Evolutionary conservation across 176 grass and related monocot genomes (phyloP).

Genomic region (Oryza officinalis): DNA sequence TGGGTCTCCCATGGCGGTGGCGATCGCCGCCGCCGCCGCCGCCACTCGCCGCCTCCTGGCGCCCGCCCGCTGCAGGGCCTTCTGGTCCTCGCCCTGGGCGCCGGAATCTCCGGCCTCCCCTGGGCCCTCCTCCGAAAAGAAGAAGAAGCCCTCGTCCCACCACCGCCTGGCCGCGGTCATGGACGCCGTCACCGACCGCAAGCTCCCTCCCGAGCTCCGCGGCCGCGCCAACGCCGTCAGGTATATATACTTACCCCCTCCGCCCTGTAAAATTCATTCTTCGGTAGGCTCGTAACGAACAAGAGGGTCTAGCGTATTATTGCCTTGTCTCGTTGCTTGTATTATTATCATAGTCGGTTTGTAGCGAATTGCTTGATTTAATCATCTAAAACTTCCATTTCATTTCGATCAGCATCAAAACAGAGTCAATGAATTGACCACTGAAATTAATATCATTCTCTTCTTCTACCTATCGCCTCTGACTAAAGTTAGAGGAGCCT

Average conservation of each 20-base stretch:
- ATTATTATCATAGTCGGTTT: not conserved
- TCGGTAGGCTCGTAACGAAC: not conserved
- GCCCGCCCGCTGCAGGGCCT: not conserved
- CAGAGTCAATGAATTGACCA: too few relatives aligned
- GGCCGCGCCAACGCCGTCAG: constrained; percentile 65
- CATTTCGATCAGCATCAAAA: not conserved
- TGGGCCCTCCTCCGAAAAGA: constrained; percentile 25
- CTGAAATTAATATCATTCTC: not conserved
- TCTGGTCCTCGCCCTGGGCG: constrained; percentile 55
- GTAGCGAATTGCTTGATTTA: not conserved
- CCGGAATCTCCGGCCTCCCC: constrained; percentile 1
- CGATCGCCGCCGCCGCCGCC: constrained; percentile 16
- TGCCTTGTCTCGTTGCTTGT: not conserved
- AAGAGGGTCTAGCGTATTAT: not conserved
- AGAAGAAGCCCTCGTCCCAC: constrained; percentile 46
- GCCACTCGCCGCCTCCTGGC: constrained; percentile 32
- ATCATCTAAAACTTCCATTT: not conserved
- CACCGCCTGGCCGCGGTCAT: constrained; percentile 65
- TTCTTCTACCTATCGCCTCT: not conserved
- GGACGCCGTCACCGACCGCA: constrained; percentile 77
- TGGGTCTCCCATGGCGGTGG: constrained; percentile 30
- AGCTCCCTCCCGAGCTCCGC: constrained; percentile 73
- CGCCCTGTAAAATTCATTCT: not conserved
- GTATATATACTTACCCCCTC: constrained; percentile 14
- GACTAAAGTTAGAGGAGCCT: too few relatives aligned